phyloP scores from a whole-genome alignment of 768 basidiomycete genomes.

The Lactarius sp. region DNA sequence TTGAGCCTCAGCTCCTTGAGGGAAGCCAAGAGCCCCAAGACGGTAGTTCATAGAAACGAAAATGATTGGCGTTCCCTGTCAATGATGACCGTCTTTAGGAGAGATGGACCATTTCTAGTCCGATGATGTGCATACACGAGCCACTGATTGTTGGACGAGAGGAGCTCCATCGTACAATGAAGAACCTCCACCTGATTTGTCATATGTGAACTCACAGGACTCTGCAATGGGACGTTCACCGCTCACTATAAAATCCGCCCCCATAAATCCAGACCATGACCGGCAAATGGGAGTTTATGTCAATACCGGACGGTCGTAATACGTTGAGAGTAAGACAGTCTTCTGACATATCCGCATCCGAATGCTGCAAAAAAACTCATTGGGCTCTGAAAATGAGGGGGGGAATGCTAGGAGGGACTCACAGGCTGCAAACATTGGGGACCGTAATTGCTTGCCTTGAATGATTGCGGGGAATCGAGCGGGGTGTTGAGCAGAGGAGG shows the following conservation, averaged over 20 bases:
- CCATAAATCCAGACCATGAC: conserved; percentile 46
- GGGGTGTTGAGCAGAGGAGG: conserved; percentile 28
- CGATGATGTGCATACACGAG: conserved; percentile 11
- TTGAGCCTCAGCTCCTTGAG: conserved; percentile 40
- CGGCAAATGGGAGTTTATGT: conserved; percentile 32
- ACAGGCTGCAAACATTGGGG: conserved; percentile 30
- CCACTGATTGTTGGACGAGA: conserved; percentile 17
- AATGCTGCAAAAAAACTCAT: neutral
- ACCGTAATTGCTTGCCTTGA: conserved; percentile 33
- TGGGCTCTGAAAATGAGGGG: neutral
- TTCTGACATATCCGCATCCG: conserved; percentile 33
- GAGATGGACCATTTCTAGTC: too few relatives aligned
- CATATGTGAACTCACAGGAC: neutral
- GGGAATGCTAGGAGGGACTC: neutral
- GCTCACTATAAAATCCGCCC: conserved; percentile 33
- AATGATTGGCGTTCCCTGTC: conserved; percentile 33
- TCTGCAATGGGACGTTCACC: neutral
- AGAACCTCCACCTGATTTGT: conserved; percentile 11
- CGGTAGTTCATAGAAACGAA: conserved; percentile 50
- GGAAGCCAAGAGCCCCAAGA: conserved; percentile 46
- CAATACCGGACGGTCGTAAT: conserved; percentile 36
- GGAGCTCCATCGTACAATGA: conserved; percentile 1
- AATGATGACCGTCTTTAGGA: neutral
- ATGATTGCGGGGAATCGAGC: conserved; percentile 25
- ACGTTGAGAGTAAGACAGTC: conserved; percentile 49